A percentile compares a stretch with the other conserved stretches of the same genome.
Evolutionary conservation across 805 yeast genomes (phyloP).

Genomic region (Lachancea fermentati): DNA sequence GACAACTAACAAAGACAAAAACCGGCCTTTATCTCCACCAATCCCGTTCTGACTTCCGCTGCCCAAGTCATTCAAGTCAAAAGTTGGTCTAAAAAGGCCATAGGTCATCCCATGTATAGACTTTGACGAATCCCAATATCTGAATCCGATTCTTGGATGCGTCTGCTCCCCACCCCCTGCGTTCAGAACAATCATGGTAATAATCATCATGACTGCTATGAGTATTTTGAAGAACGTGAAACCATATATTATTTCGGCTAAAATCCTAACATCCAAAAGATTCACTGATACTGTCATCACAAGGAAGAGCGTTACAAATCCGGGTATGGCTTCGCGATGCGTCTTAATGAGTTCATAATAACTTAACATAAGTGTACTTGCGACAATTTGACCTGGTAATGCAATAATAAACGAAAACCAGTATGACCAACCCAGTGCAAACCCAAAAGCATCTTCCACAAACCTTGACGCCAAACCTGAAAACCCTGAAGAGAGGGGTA

Average conservation of each 20-base stretch:
- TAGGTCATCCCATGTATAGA: constrained; percentile 41
- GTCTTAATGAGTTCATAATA: constrained; percentile 56
- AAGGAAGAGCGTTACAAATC: constrained; percentile 60
- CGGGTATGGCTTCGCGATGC: constrained; percentile 48
- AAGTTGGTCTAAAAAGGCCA: constrained; percentile 72
- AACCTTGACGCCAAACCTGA: constrained; percentile 58
- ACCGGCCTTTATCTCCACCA: constrained; percentile 54
- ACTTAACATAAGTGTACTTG: constrained; percentile 55
- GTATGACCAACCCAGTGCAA: constrained; percentile 63
- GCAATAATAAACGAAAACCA: constrained; percentile 50
- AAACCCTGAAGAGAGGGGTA: constrained; percentile 60
- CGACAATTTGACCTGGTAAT: constrained; percentile 60
- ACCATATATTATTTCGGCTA: constrained; percentile 69
- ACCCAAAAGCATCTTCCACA: constrained; percentile 61
- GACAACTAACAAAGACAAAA: constrained; percentile 56
- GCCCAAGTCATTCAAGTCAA: constrained; percentile 59
- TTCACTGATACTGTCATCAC: constrained; percentile 44
- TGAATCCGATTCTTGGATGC: constrained; percentile 49
- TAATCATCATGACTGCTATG: constrained; percentile 47
- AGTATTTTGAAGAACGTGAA: constrained; percentile 54
- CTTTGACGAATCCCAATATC: constrained; percentile 56
- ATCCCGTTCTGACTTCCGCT: constrained; percentile 49
- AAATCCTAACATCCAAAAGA: constrained; percentile 61
- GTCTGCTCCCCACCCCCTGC: constrained; percentile 35
- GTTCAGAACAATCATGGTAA: constrained; percentile 61